Evolutionary conservation across 441 rosid genomes (phyloP).

Genomic region (Biscutella auriculata): DNA sequence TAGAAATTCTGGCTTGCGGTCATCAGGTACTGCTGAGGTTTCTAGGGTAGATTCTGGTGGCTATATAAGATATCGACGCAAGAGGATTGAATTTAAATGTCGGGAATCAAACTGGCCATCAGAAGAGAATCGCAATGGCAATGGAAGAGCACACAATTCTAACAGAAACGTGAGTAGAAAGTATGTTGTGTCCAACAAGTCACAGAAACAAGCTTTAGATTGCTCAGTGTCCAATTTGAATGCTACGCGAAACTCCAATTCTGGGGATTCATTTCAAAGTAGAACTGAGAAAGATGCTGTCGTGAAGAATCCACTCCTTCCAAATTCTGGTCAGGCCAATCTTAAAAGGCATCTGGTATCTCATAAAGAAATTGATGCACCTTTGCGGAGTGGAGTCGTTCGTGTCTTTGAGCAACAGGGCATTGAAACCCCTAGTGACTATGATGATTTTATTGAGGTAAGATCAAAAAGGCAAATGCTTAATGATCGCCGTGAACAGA

Average conservation of each 20-base stretch:
- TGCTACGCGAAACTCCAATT: conserved; percentile 29
- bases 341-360: conserved; percentile 36
- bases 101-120: conserved; percentile 42
- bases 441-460: conserved; percentile 94
- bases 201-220: conserved; percentile 42
- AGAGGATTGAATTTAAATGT: conserved; percentile 63
- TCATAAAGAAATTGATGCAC: conserved; percentile 52
- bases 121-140: conserved; percentile 42
- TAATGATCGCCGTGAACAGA: conserved; percentile 91
- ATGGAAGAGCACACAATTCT: conserved; percentile 33
- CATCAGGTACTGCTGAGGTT: conserved; percentile 40
- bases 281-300: conserved; percentile 39
- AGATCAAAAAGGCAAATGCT: conserved; percentile 98
- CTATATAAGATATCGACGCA: conserved; percentile 49
- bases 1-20: conserved; percentile 39
- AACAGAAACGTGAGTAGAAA: conserved; percentile 39
- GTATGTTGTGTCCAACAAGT: conserved; percentile 40
- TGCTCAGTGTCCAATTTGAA: conserved; percentile 24
- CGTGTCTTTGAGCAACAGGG: conserved; percentile 83
- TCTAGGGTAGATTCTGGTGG: conserved; percentile 45
- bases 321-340: conserved; percentile 34
- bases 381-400: conserved; percentile 72
- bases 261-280: conserved; percentile 37
- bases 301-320: conserved; percentile 30
- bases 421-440: conserved; percentile 85